Evolutionary conservation across 106 monocot species (phyloP), one percentile per base, ranked within the genome.

Genomic region (Posidonia australis): DNA sequence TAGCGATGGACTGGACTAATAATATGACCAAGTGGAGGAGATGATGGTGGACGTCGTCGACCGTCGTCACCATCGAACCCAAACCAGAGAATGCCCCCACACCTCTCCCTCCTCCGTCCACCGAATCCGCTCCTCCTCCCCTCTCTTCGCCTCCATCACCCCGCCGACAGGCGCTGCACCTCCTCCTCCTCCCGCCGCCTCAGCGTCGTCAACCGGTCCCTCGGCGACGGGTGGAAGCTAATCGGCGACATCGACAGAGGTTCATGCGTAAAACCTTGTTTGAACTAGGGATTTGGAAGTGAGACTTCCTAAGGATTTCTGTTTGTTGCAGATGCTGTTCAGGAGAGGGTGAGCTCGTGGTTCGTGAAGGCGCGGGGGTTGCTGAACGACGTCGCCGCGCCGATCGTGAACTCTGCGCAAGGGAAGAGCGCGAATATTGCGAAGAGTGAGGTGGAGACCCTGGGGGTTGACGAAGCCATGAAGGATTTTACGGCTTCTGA

Each of bases 311-410:
- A 19, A n/a, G 28, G 32, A 19, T 18, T 10, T 28, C 3, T 51
- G 58, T 58, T 12, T 24, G 49, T n/a, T 14, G 20, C 77, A 85
- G 88, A 78, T 59, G 64, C 68, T 10, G 77, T 86, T 18, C 93
- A 81, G 62, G 77, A 86, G 65, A 77, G 54, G 64, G 26, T 89
- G 58, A 78, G 65, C 61, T 89, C 89, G 11, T 89, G 85, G 88
- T 70, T 93, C 17, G 42, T 63, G 57, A 89, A 81, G 79, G 86
- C 86, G 9, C 80, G 74, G 68, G 69, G 72, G 19, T 22, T 77
- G 59, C 55, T 93, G 45, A 56, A 68, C 52, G 86, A 86, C 12
- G 82, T 72, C 18, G 80, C 84, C 17, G 68, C 67, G 47, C 92
- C 92, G 45, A 58, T 92, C 16, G 72, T 81, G 62, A 86, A 77